Evolutionary conservation across 2,329 filamentous ascomycete species (phyloP).

Genomic region (Talaromyces sp.): DNA sequence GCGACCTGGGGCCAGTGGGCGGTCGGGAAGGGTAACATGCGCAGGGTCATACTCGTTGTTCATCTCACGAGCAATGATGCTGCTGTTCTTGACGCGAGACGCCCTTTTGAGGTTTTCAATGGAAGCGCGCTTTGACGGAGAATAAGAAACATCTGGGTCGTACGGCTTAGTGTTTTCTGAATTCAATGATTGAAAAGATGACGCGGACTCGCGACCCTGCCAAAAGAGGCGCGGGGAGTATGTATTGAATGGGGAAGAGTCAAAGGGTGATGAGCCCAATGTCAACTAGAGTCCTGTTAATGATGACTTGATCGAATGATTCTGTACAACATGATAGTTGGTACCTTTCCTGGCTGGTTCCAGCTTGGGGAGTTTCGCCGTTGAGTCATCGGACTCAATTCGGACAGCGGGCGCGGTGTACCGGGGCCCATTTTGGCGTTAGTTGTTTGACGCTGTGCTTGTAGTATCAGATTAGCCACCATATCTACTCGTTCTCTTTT

Average conservation of each 20-base stretch:
- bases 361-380: conserved; percentile 90
- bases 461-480: background rate
- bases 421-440: conserved; percentile 53
- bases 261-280: conserved; percentile 74
- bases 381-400: conserved; percentile 80
- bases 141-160: conserved; percentile 59
- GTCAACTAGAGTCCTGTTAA: conserved; percentile 50
- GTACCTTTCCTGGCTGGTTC: conserved; percentile 70
- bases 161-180: conserved; percentile 64
- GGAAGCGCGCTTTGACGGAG: conserved; percentile 75
- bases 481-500: background rate
- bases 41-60: conserved; percentile 89
- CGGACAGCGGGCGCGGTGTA: conserved; percentile 70
- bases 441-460: background rate
- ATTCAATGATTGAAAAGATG: conserved; percentile 54
- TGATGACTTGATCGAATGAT: too few relatives aligned
- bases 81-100: conserved; percentile 96
- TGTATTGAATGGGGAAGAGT: conserved; percentile 67
- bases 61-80: conserved; percentile 88
- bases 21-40: conserved; percentile 70
- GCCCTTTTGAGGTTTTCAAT: conserved; percentile 94
- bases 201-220: conserved; percentile 69
- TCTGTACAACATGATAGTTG: conserved; percentile 14
- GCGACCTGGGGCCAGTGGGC: conserved; percentile 64
- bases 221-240: conserved; percentile 85